Evolutionary conservation across 352 stramenopile genomes (phyloP), one percentile per base, ranked within the genome.

Genomic region (Globisporangium echinulatum): DNA sequence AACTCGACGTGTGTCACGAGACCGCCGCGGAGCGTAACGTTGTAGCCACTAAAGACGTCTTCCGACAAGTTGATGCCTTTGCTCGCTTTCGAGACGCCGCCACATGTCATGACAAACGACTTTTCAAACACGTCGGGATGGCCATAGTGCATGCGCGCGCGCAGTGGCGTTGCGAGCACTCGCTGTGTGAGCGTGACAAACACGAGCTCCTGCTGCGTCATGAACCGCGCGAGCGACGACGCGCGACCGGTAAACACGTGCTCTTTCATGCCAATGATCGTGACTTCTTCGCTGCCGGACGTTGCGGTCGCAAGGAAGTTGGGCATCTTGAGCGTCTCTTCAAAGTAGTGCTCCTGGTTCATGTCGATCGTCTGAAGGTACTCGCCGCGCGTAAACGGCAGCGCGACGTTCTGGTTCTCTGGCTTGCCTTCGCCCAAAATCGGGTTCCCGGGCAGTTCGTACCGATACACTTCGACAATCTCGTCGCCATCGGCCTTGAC

Each of bases 341-440:
- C 87, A 39, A 94, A 84, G 66, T 94, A 94, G 54, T 94, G 83
- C 50, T 96, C 87, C 63, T 96, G 87, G 65, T 96, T 96, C 87
- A 94, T 94, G 72, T 96, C 87, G 56, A 96, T 96, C 7, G 85
- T 94, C 61, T 96, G 87, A 36, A 96, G 49, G 59, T 90, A 94
- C 61, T 96, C 87, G 33, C 87, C 87, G 33, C 85, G 75, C 7
- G 87, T 94, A 57, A 96, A 96, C 4, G 82, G 79, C 11, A 96
- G 65, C 11, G 87, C 87, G 19, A 94, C 81, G 56, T 96, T 96
- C 62, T 96, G 87, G 64, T 96, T 96, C 55, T 94, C 85, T 0
- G 85, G 85, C 42, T 96, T 96, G 51, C 85, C 87, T 58, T 96
- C 85, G 52, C 87, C 87, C 42, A 96, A 63, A 47, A 96, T 92